Percentiles rank a stretch among this genome's conserved stretches.
Conservation (phyloP, 306 rosid genomes). For the Urtica urens region DNA sequence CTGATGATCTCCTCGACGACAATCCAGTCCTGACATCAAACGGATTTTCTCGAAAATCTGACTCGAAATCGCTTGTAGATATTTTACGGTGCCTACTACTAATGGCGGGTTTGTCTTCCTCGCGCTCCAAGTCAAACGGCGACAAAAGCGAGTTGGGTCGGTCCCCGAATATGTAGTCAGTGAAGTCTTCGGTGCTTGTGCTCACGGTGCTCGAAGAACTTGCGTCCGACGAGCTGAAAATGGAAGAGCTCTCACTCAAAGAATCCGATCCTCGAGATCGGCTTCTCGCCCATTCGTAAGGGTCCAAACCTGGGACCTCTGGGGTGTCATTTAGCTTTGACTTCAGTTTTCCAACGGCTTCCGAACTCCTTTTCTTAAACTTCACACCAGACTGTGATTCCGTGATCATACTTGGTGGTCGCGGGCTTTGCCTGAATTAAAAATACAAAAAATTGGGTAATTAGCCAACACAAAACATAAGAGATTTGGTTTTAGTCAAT, state of each 20-base stretch:
- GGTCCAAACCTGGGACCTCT: constrained; percentile 25
- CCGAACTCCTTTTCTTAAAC: constrained; percentile 41
- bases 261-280: constrained; percentile 63
- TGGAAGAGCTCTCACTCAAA: constrained; percentile 80
- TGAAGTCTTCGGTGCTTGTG: constrained; percentile 56
- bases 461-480: constrained; percentile 4
- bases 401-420: constrained; percentile 72
- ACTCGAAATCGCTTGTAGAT: too few relatives aligned
- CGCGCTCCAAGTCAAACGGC: too few relatives aligned
- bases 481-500: too few relatives aligned
- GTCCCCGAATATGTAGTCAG: constrained; percentile 74
- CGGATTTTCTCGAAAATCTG: too few relatives aligned
- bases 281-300: constrained; percentile 22
- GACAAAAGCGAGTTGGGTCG: constrained; percentile 17
- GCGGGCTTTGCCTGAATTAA: constrained; percentile 62
- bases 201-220: constrained; percentile 72
- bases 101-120: too few relatives aligned
- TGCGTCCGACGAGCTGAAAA: constrained; percentile 71
- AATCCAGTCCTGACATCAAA: too few relatives aligned
- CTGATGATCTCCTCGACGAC: too few relatives aligned
- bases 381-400: constrained; percentile 33
- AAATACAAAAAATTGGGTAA: constrained; percentile 18
- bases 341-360: constrained; percentile 31
- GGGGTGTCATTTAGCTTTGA: constrained; percentile 22
- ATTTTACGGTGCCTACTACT: too few relatives aligned